A percentile compares a stretch with the other conserved stretches of the same genome.
These are phyloP conservation scores for Gnaphalium uliginosum DNA, from an alignment of 129 eudicot genomes.

Conservation along the genomic window DNA sequence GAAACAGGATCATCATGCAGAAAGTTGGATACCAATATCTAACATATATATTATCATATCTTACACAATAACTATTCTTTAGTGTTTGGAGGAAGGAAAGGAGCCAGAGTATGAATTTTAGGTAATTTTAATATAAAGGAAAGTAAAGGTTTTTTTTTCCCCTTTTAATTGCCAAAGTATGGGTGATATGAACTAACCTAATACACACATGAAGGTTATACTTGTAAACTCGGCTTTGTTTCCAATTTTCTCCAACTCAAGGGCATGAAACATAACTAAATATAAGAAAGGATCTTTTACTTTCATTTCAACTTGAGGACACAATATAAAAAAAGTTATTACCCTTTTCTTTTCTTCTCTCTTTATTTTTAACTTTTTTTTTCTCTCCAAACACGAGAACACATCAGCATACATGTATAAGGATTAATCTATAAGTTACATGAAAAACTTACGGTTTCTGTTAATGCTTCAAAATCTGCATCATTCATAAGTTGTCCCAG, in stretches of 20 bases:
- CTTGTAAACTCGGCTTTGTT: background rate
- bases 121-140: too few relatives aligned
- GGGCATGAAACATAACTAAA: background rate
- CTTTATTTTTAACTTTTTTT: background rate
- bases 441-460: conserved; percentile 60
- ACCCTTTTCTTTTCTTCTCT: background rate
- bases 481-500: conserved; percentile 68
- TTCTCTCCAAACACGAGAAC: background rate
- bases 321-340: background rate
- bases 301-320: background rate
- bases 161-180: background rate
- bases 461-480: conserved; percentile 61
- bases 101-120: too few relatives aligned
- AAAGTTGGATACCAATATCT: background rate
- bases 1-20: background rate
- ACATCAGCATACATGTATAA: background rate
- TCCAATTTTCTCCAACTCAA: background rate
- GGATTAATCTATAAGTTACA: background rate
- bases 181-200: background rate
- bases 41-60: too few relatives aligned
- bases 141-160: too few relatives aligned
- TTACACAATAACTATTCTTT: too few relatives aligned
- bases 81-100: too few relatives aligned
- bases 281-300: too few relatives aligned
- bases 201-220: background rate